Conservation (phyloP, 2,329 filamentous ascomycete genomes). For the Calycina marina region DNA sequence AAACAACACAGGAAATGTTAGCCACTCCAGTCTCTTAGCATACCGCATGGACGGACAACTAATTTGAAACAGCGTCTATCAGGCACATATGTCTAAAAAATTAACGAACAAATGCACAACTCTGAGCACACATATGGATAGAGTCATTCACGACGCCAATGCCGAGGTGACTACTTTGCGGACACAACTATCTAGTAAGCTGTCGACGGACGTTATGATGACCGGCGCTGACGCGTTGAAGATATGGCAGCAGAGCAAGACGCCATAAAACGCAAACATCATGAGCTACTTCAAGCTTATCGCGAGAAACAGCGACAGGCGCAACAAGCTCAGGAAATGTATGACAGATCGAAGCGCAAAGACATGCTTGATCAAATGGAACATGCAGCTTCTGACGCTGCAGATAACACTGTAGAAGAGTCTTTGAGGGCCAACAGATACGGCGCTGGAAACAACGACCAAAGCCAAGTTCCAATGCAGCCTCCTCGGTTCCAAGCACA, state of each 20-base stretch:
- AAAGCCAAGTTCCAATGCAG: slow-evolving; percentile 9
- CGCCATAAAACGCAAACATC: slow-evolving; percentile 51
- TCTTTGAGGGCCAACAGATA: slow-evolving; percentile 16
- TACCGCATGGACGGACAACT: too few species aligned
- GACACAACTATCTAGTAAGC: slow-evolving; percentile 44
- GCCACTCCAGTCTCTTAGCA: slow-evolving; percentile 13
- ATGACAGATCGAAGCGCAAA: slow-evolving; percentile 43
- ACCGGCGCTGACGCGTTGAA: slow-evolving; percentile 16
- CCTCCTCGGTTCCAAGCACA: slow-evolving; percentile 9
- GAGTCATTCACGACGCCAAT: slow-evolving; percentile 61
- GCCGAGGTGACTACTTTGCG: slow-evolving; percentile 53
- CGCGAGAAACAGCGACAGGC: slow-evolving; percentile 58
- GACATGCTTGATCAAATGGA: slow-evolving; percentile 40
- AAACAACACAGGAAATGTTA: slow-evolving; percentile 71
- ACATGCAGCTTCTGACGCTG: slow-evolving; percentile 36
- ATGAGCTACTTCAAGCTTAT: slow-evolving; percentile 51
- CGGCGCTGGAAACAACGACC: slow-evolving; percentile 12
- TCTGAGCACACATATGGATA: slow-evolving; percentile 54
- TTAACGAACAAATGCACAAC: slow-evolving; percentile 56
- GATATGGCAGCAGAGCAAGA: slow-evolving; percentile 47
- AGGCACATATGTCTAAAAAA: slow-evolving; percentile 58
- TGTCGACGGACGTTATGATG: background rate
- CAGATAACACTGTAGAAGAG: slow-evolving; percentile 27
- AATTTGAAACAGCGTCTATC: slow-evolving; percentile 45
- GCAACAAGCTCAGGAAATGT: slow-evolving; percentile 51